These are phyloP conservation scores for Lecanicillium sp. DNA, from an alignment of 2,329 filamentous ascomycete species.

Conservation along the genomic window DNA sequence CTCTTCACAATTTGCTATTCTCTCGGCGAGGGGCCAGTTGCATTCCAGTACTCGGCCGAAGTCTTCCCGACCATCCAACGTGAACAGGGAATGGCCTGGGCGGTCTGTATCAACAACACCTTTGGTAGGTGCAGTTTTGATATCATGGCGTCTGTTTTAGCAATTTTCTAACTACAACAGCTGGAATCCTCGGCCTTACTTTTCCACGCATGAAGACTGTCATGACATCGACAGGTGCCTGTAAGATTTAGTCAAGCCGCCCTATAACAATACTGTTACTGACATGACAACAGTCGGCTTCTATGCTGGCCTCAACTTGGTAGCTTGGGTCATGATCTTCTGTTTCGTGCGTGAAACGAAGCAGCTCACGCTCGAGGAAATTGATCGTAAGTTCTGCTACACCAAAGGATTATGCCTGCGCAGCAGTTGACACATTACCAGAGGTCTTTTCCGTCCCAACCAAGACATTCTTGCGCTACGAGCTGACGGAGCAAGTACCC, in stretches of 20 bases:
- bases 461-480: constrained; percentile 27
- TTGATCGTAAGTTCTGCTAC: constrained; percentile 20
- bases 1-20: constrained; percentile 24
- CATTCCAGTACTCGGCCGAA: constrained; percentile 59
- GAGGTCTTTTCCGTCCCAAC: constrained; percentile 29
- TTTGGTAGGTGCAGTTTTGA: constrained; percentile 17
- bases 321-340: constrained; percentile 40
- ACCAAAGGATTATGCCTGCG: background rate
- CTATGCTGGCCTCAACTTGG: constrained; percentile 39
- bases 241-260: no score
- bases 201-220: constrained; percentile 39
- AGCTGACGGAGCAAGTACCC: constrained; percentile 28
- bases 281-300: constrained; percentile 24
- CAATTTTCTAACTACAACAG: constrained; percentile 17
- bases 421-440: constrained; percentile 11
- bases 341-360: constrained; percentile 43
- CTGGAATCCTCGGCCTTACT: constrained; percentile 49
- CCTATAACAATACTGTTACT: no score
- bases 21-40: constrained; percentile 54
- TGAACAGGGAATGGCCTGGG: constrained; percentile 61
- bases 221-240: constrained; percentile 27
- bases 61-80: constrained; percentile 61
- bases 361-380: constrained; percentile 39
- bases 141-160: no score
- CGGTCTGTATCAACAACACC: constrained; percentile 37